A percentile compares a stretch with the other conserved stretches of the same genome.
These are phyloP conservation scores for Primulina huaijiensis DNA, from an alignment of 257 asterid genomes.

Conservation along the genomic window DNA sequence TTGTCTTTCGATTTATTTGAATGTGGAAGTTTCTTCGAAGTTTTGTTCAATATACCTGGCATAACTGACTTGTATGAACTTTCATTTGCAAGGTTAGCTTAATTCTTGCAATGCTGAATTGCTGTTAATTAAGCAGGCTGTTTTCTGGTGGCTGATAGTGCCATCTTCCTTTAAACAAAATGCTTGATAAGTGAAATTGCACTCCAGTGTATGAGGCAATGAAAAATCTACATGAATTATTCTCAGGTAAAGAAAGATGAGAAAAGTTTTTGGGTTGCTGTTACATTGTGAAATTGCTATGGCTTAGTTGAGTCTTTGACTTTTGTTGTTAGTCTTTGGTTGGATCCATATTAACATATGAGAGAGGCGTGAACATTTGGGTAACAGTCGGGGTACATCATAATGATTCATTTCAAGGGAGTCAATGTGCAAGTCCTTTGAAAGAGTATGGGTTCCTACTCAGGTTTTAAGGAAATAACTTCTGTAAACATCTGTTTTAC, in stretches of 20 bases:
- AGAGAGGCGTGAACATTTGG: background rate
- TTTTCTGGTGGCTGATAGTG: background rate
- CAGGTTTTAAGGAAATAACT: background rate
- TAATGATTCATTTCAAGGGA: background rate
- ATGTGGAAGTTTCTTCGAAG: background rate
- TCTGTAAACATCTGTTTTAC: background rate
- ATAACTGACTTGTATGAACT: too few species aligned
- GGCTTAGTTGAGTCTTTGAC: background rate
- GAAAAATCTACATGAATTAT: background rate
- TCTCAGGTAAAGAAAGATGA: background rate
- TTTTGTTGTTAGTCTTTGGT: background rate
- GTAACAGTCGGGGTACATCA: background rate
- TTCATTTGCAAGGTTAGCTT: too few species aligned
- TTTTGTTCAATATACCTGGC: background rate
- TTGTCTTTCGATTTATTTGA: background rate
- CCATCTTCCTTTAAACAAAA: background rate
- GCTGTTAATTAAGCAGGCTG: background rate
- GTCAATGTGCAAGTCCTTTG: background rate
- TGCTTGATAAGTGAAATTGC: background rate
- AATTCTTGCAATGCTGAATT: constrained; percentile 7
- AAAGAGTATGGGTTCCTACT: background rate
- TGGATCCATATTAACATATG: background rate
- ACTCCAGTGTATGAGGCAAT: background rate
- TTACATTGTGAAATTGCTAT: background rate
- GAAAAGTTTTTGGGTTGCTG: background rate